Evolutionary conservation across 1,139 yeast genomes (phyloP), one percentile per base, ranked within the genome.

Genomic region (Pichia sp.): DNA sequence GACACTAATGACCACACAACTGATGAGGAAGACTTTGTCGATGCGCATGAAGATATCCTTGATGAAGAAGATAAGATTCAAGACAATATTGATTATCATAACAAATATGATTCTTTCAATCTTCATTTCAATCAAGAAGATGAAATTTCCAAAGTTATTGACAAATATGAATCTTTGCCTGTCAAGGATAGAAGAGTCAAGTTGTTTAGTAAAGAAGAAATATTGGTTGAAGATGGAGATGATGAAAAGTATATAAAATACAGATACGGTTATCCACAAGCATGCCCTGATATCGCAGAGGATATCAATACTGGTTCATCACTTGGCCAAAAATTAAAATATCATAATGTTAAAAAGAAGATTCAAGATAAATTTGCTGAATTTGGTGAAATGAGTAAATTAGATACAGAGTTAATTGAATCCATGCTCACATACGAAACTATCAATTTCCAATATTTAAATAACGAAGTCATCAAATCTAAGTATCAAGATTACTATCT

Each of bases 361-460:
- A 42, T 62, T 19, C 56, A 53, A 27, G 45, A 45, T 11, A 44
- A 47, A 28, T 51, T 58, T 34, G 12, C 47, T 8, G 45, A 50
- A 18, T 33, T 50, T 32, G 42, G 47, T n/a, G 46, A 47, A 32
- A 17, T 37, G 8, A 39, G 46, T 27, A 47, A 49, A 27, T 59
- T 77, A 1, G 59, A 63, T 3, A 58, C 62, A 38, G 64, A 68
- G 34, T 53, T 81, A 1, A 70, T 84, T 9, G 79, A 80, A 32
- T 83, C 91, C 0, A 73, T 93, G 66, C 72, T 87, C 53, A 77
- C 78, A 47, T 91, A 93, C 65, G 77, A 78, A 55, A 97, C 93
- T 62, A 64, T 91, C 7, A 69, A 80, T 18, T 79, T 75, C 56
- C 88, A 95, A 36, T 79, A 79, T 56, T 67, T 59, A 57, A 64